A percentile compares a stretch with the other conserved stretches of the same genome.
Evolutionary conservation across 1,139 yeast genomes (phyloP).

Genomic region (Candida glucosophila): DNA sequence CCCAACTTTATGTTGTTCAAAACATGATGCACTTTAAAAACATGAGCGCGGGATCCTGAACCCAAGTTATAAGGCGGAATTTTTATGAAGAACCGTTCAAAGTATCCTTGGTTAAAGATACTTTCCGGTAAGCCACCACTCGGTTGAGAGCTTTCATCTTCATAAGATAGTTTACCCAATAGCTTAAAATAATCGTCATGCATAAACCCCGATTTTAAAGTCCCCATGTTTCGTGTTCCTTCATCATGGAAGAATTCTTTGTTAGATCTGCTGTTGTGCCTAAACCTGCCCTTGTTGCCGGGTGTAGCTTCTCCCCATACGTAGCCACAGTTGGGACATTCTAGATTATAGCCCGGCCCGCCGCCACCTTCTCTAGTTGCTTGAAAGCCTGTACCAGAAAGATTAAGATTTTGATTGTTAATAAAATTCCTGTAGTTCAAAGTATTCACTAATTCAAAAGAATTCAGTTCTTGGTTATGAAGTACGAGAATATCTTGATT

Average conservation of each 20-base stretch:
- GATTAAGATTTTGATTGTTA: background rate
- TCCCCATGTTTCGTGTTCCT: slow-evolving; percentile 2
- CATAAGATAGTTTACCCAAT: slow-evolving; percentile 20
- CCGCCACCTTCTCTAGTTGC: background rate
- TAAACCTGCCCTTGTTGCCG: background rate
- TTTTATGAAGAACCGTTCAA: slow-evolving; percentile 54
- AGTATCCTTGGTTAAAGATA: slow-evolving; percentile 67
- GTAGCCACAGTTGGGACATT: slow-evolving; percentile 41
- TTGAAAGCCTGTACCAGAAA: background rate
- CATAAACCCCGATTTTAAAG: slow-evolving; percentile 19
- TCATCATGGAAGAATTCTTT: slow-evolving; percentile 2
- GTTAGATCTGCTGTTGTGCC: slow-evolving; percentile 1
- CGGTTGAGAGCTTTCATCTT: slow-evolving; percentile 1
- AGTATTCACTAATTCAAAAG: slow-evolving; percentile 24
- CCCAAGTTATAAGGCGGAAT: slow-evolving; percentile 44
- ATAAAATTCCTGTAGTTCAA: background rate
- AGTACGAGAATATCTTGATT: slow-evolving; percentile 34
- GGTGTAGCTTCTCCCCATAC: slow-evolving; percentile 11
- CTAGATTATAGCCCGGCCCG: slow-evolving; percentile 6
- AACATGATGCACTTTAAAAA: slow-evolving; percentile 72
- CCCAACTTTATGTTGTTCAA: slow-evolving; percentile 69
- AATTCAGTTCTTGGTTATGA: slow-evolving; percentile 33
- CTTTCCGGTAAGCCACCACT: slow-evolving; percentile 21
- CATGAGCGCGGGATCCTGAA: slow-evolving; percentile 78
- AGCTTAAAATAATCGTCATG: slow-evolving; percentile 34